Percentiles rank a stretch among this genome's conserved stretches.
Evolutionary conservation across 129 eudicot species (phyloP).

Genomic region (Mikania micrantha): DNA sequence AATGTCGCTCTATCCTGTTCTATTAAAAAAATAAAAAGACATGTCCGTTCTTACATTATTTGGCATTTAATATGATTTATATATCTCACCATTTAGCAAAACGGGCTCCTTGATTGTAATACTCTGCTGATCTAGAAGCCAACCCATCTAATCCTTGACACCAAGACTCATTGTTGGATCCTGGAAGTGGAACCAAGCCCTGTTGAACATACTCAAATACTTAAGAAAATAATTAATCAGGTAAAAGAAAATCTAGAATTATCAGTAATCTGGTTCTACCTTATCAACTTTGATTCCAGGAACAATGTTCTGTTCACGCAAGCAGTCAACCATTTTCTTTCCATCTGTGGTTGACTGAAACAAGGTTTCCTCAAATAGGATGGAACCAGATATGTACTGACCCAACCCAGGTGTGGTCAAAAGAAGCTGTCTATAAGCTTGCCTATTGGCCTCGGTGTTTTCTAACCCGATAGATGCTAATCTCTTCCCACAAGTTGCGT

Average conservation of each 20-base stretch:
- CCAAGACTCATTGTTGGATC: slow-evolving; percentile 96
- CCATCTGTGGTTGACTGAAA: slow-evolving; percentile 92
- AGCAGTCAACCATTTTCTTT: slow-evolving; percentile 78
- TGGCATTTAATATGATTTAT: not conserved
- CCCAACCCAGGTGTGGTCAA: slow-evolving; percentile 94
- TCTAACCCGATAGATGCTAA: slow-evolving; percentile 88
- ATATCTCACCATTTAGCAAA: slow-evolving; percentile 85
- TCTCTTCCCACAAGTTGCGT: slow-evolving; percentile 91
- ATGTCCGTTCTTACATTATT: not conserved
- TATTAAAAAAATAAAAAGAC: no score
- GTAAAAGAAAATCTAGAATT: not conserved
- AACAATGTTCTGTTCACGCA: slow-evolving; percentile 77
- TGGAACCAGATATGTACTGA: slow-evolving; percentile 85
- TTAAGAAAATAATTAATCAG: not conserved
- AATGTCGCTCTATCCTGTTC: no score
- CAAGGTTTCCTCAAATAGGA: slow-evolving; percentile 87
- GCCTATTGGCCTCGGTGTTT: slow-evolving; percentile 79
- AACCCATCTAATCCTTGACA: slow-evolving; percentile 94
- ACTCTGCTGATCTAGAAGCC: slow-evolving; percentile 93
- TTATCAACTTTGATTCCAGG: slow-evolving; percentile 98
- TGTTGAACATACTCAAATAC: slow-evolving; percentile 12
- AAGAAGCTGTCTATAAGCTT: slow-evolving; percentile 84
- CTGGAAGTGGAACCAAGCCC: slow-evolving; percentile 97
- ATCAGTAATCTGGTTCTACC: slow-evolving; percentile 28
- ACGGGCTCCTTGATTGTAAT: slow-evolving; percentile 91